Base-by-base conservation (phyloP, 352 stramenopile species). In the Blastocystis sp. region DNA sequence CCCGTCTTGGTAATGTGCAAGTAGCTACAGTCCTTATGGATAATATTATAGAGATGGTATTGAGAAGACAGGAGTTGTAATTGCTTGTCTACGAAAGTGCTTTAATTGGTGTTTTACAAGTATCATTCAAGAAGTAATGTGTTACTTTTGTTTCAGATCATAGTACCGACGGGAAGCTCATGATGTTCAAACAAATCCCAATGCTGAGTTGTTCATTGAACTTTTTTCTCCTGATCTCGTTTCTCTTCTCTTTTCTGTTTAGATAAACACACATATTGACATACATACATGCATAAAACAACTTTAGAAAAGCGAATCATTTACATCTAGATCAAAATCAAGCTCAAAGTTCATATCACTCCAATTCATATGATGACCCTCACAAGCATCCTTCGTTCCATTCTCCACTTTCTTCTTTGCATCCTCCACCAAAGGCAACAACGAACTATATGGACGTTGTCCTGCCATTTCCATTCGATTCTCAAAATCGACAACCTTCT, bases 101-200 rank as follows among this genome's bases (percentile, higher is more conserved):
- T 57, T 69, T 51, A 2, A 84, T 84, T 84, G 73, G 73, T 84
- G 73, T 51, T 40, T 84, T n/a, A 84, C 73, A 24, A 84, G 73
- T 44, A 84, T 66, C n/a, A 84, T 84, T 42, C 73, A 84, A 27
- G 73, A 84, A 40, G 73, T 84, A 66, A 22, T 15, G 5, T 15
- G 13, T 19, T 9, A 2, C 11, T 4, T 24, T 1, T 30, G 19
- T 17, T 17, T 53, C 27, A 51, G 1, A 37, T 24, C 30, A 24
- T 84, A 84, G 73, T 84, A 66, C 33, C 73, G 54, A 27, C 73
- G 73, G 9, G 35, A 64, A 30, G 53, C 51, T 37, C 42, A 53
- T 42, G 53, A 66, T 35, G 30, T 22, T 9, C n/a, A 44, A 3
- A 66, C 5, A 17, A 11, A 33, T 6, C 17, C 51, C 13, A 59